Percentiles rank a stretch among this genome's conserved stretches.
phyloP scores from a whole-genome alignment of 2,329 filamentous ascomycete genomes.

The Harringtonia lauricola region DNA sequence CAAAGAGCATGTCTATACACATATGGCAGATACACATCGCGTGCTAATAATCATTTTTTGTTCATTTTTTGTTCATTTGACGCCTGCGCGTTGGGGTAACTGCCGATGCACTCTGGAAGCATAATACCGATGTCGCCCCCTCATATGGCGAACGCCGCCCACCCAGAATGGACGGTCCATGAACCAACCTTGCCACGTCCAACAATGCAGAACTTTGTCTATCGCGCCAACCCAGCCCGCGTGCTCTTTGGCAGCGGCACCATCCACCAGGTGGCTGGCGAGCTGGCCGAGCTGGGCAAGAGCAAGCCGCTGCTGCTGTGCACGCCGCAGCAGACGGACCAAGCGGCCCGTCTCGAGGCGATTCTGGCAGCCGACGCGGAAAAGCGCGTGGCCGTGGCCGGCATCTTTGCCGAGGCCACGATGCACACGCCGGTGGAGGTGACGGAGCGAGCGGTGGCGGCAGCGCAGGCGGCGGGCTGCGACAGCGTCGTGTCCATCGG shows the following conservation, averaged over 20 bases:
- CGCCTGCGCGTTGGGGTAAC: no score
- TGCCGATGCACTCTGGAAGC: no score
- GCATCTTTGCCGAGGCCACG: constrained; percentile 26
- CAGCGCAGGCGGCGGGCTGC: constrained; percentile 29
- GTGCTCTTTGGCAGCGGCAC: constrained; percentile 45
- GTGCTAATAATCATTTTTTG: no score
- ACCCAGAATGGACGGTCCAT: no score
- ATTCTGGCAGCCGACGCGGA: constrained; percentile 21
- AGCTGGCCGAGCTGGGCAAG: constrained; percentile 31
- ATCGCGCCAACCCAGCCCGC: constrained; percentile 35
- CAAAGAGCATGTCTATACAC: no score
- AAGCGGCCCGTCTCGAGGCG: constrained; percentile 30
- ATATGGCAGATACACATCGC: no score
- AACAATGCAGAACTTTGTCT: constrained; percentile 28
- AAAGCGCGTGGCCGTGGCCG: constrained; percentile 1
- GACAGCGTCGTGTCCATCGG: constrained; percentile 50
- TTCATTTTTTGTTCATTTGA: no score
- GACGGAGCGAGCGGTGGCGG: constrained; percentile 43
- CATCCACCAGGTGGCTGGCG: constrained; percentile 29
- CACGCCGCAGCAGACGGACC: constrained; percentile 35
- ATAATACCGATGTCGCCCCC: no score
- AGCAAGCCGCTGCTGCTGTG: constrained; percentile 39
- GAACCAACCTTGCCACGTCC: no score
- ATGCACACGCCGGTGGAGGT: constrained; percentile 52
- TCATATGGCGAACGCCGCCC: no score